Conservation (phyloP, 2,329 filamentous ascomycete genomes). For the Aspergillus sp. region DNA sequence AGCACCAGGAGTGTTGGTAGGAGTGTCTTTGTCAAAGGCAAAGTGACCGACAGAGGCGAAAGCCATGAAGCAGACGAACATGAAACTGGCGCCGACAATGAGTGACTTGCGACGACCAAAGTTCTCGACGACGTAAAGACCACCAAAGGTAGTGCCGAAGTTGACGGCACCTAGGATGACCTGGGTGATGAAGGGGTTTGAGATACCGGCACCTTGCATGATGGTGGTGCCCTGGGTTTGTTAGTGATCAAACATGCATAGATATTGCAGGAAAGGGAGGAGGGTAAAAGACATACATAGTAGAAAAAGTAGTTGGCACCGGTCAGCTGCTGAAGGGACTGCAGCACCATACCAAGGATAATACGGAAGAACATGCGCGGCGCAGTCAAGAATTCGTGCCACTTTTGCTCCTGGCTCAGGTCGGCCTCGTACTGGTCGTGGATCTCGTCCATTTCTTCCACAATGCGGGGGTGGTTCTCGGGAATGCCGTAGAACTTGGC, state of each 20-base stretch:
- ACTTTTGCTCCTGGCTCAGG: constrained; percentile 26
- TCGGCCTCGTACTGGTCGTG: constrained; percentile 50
- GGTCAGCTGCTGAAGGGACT: constrained; percentile 39
- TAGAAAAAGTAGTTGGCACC: constrained; percentile 46
- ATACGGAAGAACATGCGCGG: constrained; percentile 41
- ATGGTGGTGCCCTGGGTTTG: constrained; percentile 30
- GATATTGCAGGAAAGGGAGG: not conserved
- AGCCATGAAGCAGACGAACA: constrained; percentile 57
- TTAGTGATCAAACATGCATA: constrained; percentile 7
- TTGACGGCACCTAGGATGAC: constrained; percentile 61
- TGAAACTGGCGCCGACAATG: constrained; percentile 58
- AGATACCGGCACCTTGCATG: constrained; percentile 57
- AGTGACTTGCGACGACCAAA: constrained; percentile 62
- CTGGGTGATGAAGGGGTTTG: constrained; percentile 56
- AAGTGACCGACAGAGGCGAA: constrained; percentile 52
- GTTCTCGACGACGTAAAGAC: constrained; percentile 61
- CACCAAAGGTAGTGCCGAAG: constrained; percentile 57
- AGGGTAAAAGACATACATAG: constrained; percentile 37
- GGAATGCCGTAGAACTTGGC: constrained; percentile 48
- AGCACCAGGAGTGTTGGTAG: constrained; percentile 38
- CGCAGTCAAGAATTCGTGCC: constrained; percentile 38
- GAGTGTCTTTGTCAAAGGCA: constrained; percentile 29
- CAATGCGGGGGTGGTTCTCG: constrained; percentile 46
- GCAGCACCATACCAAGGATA: constrained; percentile 34
- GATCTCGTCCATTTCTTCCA: constrained; percentile 49